phyloP scores from a whole-genome alignment of 2,329 filamentous ascomycete species.

The Huntiella savannae region DNA sequence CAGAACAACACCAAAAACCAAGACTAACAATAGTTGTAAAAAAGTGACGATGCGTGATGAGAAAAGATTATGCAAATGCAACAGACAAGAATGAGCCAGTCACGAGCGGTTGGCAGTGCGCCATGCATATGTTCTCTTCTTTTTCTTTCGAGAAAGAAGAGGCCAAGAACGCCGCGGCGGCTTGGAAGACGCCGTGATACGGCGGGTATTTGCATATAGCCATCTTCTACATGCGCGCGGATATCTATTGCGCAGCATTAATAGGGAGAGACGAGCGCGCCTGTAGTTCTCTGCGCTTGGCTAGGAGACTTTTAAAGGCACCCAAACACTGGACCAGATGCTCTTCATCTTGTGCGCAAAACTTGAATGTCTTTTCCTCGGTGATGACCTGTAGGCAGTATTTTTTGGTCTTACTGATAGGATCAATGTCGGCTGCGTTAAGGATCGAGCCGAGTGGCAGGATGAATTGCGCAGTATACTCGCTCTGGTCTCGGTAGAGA shows the following conservation, averaged over 20 bases:
- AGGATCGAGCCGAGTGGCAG: constrained; percentile 62
- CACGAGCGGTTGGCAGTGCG: no score
- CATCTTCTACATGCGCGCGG: background rate
- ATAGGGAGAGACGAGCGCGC: constrained; percentile 15
- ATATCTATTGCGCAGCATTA: background rate
- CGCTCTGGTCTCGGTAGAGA: constrained; percentile 80
- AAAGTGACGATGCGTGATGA: background rate
- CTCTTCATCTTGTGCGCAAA: constrained; percentile 67
- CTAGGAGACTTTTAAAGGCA: constrained; percentile 70
- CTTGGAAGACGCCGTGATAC: no score
- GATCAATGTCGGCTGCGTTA: constrained; percentile 82
- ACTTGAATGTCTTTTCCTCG: constrained; percentile 68
- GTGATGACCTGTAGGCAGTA: constrained; percentile 86
- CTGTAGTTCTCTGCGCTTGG: constrained; percentile 46
- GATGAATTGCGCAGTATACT: constrained; percentile 75
- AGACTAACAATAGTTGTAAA: background rate
- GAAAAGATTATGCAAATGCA: constrained; percentile 2
- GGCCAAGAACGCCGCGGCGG: no score
- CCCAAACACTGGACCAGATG: constrained; percentile 67
- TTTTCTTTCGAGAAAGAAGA: background rate
- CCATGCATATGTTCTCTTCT: no score
- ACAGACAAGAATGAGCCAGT: background rate
- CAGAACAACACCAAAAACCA: no score
- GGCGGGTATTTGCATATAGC: no score
- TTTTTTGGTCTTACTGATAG: constrained; percentile 63